A percentile compares a stretch with the other conserved stretches of the same genome.
Conservation (phyloP, 2,329 filamentous ascomycete genomes). For the Podosphaera xanthii region DNA sequence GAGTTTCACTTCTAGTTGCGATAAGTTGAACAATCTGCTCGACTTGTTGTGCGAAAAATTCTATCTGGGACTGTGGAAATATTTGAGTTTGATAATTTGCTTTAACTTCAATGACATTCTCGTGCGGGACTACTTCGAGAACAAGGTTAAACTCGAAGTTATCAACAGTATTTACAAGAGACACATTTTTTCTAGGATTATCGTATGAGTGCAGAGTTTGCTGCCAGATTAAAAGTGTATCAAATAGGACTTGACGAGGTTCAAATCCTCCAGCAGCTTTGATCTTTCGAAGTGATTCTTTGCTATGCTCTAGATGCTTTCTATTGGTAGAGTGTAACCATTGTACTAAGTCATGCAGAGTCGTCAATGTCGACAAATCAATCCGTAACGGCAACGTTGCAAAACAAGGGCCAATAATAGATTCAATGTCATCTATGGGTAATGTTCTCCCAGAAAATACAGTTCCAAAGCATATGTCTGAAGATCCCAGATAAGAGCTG, state of each 20-base stretch:
- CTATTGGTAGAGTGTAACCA: constrained; percentile 43
- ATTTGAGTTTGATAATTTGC: constrained; percentile 29
- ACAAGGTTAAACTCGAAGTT: constrained; percentile 54
- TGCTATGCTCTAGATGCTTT: constrained; percentile 37
- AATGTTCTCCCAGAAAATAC: constrained; percentile 65
- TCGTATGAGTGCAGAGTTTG: constrained; percentile 33
- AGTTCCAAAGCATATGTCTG: constrained; percentile 51
- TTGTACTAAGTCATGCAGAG: constrained; percentile 35
- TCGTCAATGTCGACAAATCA: constrained; percentile 27
- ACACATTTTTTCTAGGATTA: constrained; percentile 20
- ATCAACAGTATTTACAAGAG: constrained; percentile 39
- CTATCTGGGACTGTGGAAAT: constrained; percentile 31
- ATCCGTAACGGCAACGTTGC: constrained; percentile 51
- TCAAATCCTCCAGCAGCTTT: constrained; percentile 33
- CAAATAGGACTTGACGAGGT: constrained; percentile 40
- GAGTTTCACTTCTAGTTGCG: constrained; percentile 3
- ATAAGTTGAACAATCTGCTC: constrained; percentile 26
- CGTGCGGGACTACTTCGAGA: constrained; percentile 48
- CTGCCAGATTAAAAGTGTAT: constrained; percentile 67
- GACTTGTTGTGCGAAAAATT: constrained; percentile 37
- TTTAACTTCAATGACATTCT: constrained; percentile 23
- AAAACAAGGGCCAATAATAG: constrained; percentile 60
- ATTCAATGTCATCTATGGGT: constrained; percentile 46
- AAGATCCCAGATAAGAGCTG: constrained; percentile 34
- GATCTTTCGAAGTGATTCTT: constrained; percentile 45